Evolutionary conservation across 75 land plant species (phyloP).

Genomic region (Isoetes taiwanensis): DNA sequence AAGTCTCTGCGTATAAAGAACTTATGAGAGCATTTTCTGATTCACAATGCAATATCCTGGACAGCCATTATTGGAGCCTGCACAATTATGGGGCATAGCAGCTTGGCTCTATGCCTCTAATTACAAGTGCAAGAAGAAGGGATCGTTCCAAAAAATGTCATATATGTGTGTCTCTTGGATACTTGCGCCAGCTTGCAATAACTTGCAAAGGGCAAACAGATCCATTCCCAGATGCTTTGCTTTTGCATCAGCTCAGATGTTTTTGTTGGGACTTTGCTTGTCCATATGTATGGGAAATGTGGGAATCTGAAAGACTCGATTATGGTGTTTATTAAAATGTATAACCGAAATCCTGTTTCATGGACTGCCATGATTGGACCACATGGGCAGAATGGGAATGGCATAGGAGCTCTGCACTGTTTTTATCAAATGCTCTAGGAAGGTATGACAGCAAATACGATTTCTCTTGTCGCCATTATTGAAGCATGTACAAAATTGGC

Average conservation of each 20-base stretch:
- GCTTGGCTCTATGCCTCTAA: too few relatives aligned
- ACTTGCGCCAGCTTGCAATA: too few relatives aligned
- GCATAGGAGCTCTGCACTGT: conserved; percentile 12
- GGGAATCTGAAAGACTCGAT: not conserved
- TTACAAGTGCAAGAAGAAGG: too few relatives aligned
- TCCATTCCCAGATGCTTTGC: too few relatives aligned
- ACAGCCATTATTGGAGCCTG: too few relatives aligned
- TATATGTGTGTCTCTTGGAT: too few relatives aligned
- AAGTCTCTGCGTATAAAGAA: conserved; percentile 91
- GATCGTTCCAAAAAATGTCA: too few relatives aligned
- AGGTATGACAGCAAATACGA: conserved; percentile 28
- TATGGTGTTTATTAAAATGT: not conserved
- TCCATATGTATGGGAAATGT: conserved; percentile 7
- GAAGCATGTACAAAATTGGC: conserved; percentile 19
- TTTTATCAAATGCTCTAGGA: conserved; percentile 25
- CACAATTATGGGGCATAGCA: too few relatives aligned
- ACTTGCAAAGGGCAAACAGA: too few relatives aligned
- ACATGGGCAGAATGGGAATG: conserved; percentile 16
- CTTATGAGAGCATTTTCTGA: too few relatives aligned
- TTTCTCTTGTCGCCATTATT: conserved; percentile 26
- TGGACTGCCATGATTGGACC: conserved; percentile 58
- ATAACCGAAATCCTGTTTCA: conserved; percentile 17
- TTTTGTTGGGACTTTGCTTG: conserved; percentile 10
- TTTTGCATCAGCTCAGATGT: too few relatives aligned
- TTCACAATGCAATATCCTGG: too few relatives aligned